Evolutionary conservation across 2,329 filamentous ascomycete species (phyloP), one percentile per base, ranked within the genome.

Genomic region (Emmonsiellopsis sp.): DNA sequence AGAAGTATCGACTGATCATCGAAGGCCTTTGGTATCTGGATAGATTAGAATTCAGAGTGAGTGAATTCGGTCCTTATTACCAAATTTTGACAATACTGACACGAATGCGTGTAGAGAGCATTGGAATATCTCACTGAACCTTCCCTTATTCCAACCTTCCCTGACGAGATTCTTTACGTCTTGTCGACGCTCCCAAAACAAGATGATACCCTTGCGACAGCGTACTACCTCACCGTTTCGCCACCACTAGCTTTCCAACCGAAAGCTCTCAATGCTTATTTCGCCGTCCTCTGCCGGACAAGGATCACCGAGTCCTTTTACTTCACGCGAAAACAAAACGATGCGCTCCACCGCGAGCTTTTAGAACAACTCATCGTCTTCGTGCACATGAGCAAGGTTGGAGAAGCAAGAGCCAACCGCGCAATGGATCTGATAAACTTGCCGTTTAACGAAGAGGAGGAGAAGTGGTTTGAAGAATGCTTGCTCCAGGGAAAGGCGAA

Each of bases 1-100:
- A 78, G 53, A 88, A 85, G 60, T 94, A 92, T 67, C 82, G 84
- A 68, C 82, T 87, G 45, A 87, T 91, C 61, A 88, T 93, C 71
- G 83, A 86, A 61, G 89, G 89, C 0, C 72, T 94, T 8, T 94
- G 88, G 87, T 77, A 86, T 61, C 75, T 95, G 66, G 89, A 95
- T 64, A 79, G 81, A 43, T 74, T 83, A 44, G 77, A 88, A 53
- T 90, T 88, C 63, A 73, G 77, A 59, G 83, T 86, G 63, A 6
- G 70, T 56, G 40, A 10, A 7, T 31, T 50, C 36, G 11, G 36
- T 14, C 47, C 32, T 39, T 27, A 14, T 27, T 14, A 27, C 31
- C 32, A 33, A 6, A 31, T 42, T 13, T 52, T 48, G 36, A 57
- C 62, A 55, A 62, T 53, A 3, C 52, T 8, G 4, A 36, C 42